A percentile compares a stretch with the other conserved stretches of the same genome.
These are phyloP conservation scores for Colletotrichum australisinense DNA, from an alignment of 2,329 filamentous ascomycete species.

Conservation along the genomic window DNA sequence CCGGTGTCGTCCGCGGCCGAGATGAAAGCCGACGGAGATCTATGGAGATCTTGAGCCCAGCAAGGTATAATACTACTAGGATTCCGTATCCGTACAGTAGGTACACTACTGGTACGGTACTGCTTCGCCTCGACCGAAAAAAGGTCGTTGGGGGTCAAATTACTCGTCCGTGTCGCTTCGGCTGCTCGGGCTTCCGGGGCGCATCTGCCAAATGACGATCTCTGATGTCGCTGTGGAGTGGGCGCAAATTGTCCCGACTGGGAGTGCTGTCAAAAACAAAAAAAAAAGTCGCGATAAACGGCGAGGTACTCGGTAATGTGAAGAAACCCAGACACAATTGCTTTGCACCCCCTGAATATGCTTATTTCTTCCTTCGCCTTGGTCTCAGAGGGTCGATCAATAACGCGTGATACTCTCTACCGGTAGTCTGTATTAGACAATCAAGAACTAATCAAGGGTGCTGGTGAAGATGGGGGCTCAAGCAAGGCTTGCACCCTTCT, in stretches of 20 bases:
- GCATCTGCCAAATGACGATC: conserved; percentile 38
- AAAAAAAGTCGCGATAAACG: background rate
- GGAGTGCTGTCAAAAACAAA: conserved; percentile 12
- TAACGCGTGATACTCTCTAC: background rate
- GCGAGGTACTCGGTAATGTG: background rate
- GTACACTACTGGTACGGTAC: background rate
- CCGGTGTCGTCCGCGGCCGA: conserved; percentile 25
- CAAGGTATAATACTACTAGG: background rate
- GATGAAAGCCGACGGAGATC: conserved; percentile 23
- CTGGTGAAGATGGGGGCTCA: background rate
- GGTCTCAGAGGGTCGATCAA: conserved; percentile 21
- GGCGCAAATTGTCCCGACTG: conserved; percentile 33
- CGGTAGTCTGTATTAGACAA: background rate
- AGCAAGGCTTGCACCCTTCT: background rate
- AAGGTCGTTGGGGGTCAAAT: conserved; percentile 8
- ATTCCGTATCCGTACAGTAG: background rate
- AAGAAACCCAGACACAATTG: background rate
- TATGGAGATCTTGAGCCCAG: conserved; percentile 5
- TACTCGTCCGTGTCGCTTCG: conserved; percentile 27
- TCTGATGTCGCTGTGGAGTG: conserved; percentile 32
- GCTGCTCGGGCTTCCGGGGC: conserved; percentile 31
- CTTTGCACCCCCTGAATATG: conserved; percentile 9
- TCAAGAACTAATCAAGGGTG: background rate
- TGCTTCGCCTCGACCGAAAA: background rate
- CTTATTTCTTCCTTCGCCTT: conserved; percentile 17